phyloP scores from a whole-genome alignment of 192 early-diverging fungal genomes.

The Chytriomyces sp. region DNA sequence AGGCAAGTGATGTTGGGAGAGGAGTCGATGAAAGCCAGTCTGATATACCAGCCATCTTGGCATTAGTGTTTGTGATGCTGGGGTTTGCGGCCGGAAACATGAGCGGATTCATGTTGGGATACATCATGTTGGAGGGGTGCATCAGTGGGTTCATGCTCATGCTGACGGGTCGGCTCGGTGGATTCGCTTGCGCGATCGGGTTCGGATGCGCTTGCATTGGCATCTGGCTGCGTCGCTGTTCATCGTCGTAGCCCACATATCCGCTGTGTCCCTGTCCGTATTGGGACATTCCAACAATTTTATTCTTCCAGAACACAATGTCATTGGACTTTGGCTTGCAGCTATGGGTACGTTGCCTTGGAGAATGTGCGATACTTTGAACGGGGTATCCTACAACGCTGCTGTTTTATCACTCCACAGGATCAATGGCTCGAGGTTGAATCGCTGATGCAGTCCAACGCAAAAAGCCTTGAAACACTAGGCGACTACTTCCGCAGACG shows the following conservation, averaged over 20 bases:
- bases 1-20: background rate
- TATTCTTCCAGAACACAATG: background rate
- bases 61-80: background rate
- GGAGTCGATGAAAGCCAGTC: background rate
- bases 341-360: slow-evolving; percentile 10
- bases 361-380: background rate
- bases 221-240: background rate
- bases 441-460: slow-evolving; percentile 25
- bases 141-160: background rate
- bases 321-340: slow-evolving; percentile 19
- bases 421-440: slow-evolving; percentile 50
- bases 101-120: background rate
- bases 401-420: slow-evolving; percentile 14
- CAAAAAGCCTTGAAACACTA: slow-evolving; percentile 33
- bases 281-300: background rate
- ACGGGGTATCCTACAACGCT: background rate
- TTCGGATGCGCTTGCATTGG: background rate
- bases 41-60: background rate
- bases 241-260: background rate
- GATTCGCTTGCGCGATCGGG: background rate
- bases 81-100: background rate
- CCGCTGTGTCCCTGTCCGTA: background rate
- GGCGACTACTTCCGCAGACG: slow-evolving; percentile 47
- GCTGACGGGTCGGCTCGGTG: background rate
- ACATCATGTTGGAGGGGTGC: background rate